Evolutionary conservation across 768 basidiomycete genomes (phyloP), one percentile per base, ranked within the genome.

Genomic region (Dioszegia hungarica): DNA sequence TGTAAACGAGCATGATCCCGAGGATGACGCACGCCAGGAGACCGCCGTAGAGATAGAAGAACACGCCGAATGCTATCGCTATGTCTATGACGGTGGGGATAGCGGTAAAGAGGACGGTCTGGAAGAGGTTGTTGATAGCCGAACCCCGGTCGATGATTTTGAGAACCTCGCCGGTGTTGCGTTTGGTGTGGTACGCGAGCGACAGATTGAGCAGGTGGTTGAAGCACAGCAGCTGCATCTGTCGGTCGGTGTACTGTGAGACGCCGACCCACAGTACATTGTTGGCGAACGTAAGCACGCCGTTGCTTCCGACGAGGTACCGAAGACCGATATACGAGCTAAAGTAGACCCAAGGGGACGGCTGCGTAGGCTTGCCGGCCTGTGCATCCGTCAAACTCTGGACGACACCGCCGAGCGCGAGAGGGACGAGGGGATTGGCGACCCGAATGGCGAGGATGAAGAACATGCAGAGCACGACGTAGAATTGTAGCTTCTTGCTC

Each of bases 181-280:
- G 81, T 53, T 82, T 86, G 5, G 83, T 87, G 71, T 87, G 90
- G 82, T 86, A 90, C 4, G 86, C 82, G 61, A 92, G 85, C 1
- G 88, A 89, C 3, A 97, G 83, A 59, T 89, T 88, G 10, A 97
- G 80, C 1, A 95, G 77, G 67, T 94, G 92, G 58, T 91, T 84
- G 77, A 88, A 89, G 10, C 90, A 87, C 50, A 92, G 79, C 66
- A 85, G 81, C 1, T 86, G 86, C 90, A 94, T 92, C 75, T 89
- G 88, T 66, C 86, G 78, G 70, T 93, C 89, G 0, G 88, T 89
- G 72, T 85, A 88, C 75, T 90, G 89, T 82, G 90, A 87, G 39
- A 98, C 87, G 1, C 90, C 89, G 1, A 86, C 82, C 88, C 90
- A 93, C 19, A 69, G 59, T 20, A 73, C 51, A 27, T 73, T 68